These are phyloP conservation scores for Lactifluus volemus DNA, from an alignment of 768 basidiomycete species.

Conservation along the genomic window DNA sequence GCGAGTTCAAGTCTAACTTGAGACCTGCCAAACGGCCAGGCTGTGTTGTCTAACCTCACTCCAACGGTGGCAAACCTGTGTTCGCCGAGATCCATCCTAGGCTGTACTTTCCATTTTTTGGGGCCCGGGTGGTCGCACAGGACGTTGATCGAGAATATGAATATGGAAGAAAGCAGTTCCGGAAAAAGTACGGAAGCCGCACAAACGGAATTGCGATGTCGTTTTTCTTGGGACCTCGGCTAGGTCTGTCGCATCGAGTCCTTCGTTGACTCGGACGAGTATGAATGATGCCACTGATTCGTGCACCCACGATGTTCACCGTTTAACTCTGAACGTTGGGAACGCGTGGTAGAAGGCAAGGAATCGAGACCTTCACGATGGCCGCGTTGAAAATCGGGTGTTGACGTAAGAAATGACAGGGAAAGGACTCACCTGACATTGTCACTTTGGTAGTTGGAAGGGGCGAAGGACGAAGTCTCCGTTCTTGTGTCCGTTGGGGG, in stretches of 20 bases:
- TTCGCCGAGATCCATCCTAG: slow-evolving; percentile 1
- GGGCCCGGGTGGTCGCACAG: not conserved
- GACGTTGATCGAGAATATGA: not conserved
- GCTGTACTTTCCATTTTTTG: not conserved
- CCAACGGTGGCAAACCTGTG: slow-evolving; percentile 2
- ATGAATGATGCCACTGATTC: not conserved
- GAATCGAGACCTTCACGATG: not conserved
- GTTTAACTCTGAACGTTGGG: not conserved
- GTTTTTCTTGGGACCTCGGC: not conserved
- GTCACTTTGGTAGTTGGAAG: not conserved
- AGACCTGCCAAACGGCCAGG: not conserved
- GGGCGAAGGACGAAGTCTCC: no score
- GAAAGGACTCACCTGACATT: not conserved
- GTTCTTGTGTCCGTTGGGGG: not conserved
- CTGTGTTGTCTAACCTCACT: not conserved
- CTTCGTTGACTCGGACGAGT: not conserved
- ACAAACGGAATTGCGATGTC: not conserved
- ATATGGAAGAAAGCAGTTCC: slow-evolving; percentile 2
- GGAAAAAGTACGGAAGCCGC: not conserved
- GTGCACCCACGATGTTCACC: not conserved
- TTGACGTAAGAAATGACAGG: not conserved
- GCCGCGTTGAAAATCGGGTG: not conserved
- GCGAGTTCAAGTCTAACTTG: not conserved
- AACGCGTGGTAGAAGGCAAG: not conserved
- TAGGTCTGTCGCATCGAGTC: not conserved